Evolutionary conservation across 1,284 basidiomycete genomes (phyloP).

Genomic region (Ustilago curta): DNA sequence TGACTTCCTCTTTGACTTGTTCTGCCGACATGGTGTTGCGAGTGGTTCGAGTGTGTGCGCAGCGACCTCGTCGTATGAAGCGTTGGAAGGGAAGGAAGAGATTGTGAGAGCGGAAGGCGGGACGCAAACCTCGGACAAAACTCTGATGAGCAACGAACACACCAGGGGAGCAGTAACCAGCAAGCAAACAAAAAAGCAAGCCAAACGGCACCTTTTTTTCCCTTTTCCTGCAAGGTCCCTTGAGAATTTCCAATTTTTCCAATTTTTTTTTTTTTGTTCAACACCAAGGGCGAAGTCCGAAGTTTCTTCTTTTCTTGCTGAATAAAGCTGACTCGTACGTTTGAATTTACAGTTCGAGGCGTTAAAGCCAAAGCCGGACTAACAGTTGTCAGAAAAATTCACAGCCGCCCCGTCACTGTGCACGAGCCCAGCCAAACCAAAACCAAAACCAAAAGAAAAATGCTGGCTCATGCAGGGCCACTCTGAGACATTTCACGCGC

Average conservation of each 20-base stretch:
- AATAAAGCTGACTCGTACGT: slow-evolving; percentile 4
- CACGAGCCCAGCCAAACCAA: slow-evolving; percentile 4
- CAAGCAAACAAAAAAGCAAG: too few relatives aligned
- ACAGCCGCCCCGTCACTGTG: neutral
- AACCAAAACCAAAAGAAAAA: too few relatives aligned
- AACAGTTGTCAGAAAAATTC: too few relatives aligned
- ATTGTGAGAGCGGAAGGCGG: neutral
- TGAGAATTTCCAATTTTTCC: slow-evolving; percentile 9
- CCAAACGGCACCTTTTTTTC: slow-evolving; percentile 7
- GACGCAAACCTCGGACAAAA: neutral
- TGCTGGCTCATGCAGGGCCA: slow-evolving; percentile 5
- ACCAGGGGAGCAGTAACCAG: neutral
- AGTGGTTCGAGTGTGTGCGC: slow-evolving; percentile 3
- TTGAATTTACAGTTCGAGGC: neutral
- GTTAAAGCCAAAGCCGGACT: too few relatives aligned
- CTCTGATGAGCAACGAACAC: neutral
- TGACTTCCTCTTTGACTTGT: slow-evolving; percentile 34
- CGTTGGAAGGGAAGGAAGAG: slow-evolving; percentile 10
- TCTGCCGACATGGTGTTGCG: slow-evolving; percentile 35
- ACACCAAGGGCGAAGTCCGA: neutral
- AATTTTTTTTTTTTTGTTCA: neutral
- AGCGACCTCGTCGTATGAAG: slow-evolving; percentile 1
- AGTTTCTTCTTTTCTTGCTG: neutral
- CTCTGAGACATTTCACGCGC: slow-evolving; percentile 2
- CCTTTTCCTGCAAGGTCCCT: neutral